Conservation (phyloP, 2,329 filamentous ascomycete species). For the Pyricularia sp. region DNA sequence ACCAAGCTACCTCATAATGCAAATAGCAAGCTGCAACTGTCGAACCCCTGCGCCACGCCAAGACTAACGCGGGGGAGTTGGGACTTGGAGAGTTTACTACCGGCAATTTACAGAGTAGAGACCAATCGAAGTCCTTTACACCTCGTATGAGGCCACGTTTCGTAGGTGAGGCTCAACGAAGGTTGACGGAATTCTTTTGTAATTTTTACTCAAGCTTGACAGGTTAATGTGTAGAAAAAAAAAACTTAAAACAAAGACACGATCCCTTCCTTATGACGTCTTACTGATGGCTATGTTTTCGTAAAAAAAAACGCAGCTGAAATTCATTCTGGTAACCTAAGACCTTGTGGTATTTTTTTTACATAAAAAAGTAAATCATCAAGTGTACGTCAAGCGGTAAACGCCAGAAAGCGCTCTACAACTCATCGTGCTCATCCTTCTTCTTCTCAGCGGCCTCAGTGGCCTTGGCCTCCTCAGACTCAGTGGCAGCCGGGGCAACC, state of each 20-base stretch:
- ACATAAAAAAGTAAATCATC: slow-evolving; percentile 3
- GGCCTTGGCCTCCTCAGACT: slow-evolving; percentile 31
- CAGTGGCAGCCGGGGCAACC: slow-evolving; percentile 40
- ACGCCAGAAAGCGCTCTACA: slow-evolving; percentile 42
- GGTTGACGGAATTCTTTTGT: background rate
- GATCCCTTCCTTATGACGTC: background rate
- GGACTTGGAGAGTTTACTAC: background rate
- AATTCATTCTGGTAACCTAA: slow-evolving; percentile 4
- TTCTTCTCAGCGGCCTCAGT: slow-evolving; percentile 34
- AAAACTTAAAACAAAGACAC: background rate
- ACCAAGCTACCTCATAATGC: background rate
- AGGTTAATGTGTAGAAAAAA: too few relatives aligned
- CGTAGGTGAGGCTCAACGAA: background rate
- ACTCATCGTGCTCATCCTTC: slow-evolving; percentile 57
- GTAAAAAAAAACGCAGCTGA: background rate
- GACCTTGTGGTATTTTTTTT: slow-evolving; percentile 6
- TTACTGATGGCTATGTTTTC: background rate
- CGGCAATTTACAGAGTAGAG: background rate
- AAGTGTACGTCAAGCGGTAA: background rate
- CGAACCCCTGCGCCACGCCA: background rate
- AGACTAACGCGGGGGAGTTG: background rate
- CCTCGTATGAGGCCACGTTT: background rate
- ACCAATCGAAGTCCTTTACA: background rate
- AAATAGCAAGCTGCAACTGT: background rate
- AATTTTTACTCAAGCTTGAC: background rate